These are phyloP conservation scores for Nicotiana tomentosiformis DNA, from an alignment of 257 asterid genomes.

Conservation along the genomic window DNA sequence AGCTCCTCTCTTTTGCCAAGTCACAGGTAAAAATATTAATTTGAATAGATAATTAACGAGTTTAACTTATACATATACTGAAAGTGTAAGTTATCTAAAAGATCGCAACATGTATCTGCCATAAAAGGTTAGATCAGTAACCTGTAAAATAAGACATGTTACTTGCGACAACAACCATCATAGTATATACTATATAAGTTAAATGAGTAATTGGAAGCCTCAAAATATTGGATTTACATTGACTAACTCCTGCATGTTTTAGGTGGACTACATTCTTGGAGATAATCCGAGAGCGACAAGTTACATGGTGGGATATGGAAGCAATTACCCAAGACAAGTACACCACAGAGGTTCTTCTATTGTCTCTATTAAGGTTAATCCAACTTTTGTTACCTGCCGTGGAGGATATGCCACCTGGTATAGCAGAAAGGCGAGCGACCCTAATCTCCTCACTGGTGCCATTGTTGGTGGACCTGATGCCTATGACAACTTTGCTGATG, in stretches of 20 bases:
- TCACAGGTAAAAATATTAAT: slow-evolving; percentile 53
- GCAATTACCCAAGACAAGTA: slow-evolving; percentile 78
- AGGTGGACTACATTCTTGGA: slow-evolving; percentile 97
- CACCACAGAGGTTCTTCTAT: slow-evolving; percentile 96
- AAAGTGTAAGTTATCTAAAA: too few species aligned
- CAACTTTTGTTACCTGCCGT: slow-evolving; percentile 71
- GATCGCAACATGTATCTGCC: too few species aligned
- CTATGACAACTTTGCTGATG: slow-evolving; percentile 89
- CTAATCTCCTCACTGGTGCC: slow-evolving; percentile 87
- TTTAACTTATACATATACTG: too few species aligned
- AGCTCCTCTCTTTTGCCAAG: slow-evolving; percentile 75
- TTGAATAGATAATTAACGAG: not conserved
- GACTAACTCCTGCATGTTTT: not conserved
- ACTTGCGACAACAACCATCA: too few species aligned
- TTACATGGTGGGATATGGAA: slow-evolving; percentile 98
- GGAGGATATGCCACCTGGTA: slow-evolving; percentile 98
- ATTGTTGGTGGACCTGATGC: slow-evolving; percentile 99
- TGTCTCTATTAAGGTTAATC: slow-evolving; percentile 67
- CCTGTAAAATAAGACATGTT: too few species aligned
- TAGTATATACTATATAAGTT: too few species aligned
- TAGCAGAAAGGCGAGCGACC: slow-evolving; percentile 68
- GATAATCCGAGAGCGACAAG: slow-evolving; percentile 98
- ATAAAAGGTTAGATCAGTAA: too few species aligned
- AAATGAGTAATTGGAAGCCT: too few species aligned
- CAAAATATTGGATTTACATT: not conserved